Percentiles rank a stretch among this genome's conserved stretches.
phyloP scores from a whole-genome alignment of 1,139 yeast species.

The Martiniozyma asiatica region DNA sequence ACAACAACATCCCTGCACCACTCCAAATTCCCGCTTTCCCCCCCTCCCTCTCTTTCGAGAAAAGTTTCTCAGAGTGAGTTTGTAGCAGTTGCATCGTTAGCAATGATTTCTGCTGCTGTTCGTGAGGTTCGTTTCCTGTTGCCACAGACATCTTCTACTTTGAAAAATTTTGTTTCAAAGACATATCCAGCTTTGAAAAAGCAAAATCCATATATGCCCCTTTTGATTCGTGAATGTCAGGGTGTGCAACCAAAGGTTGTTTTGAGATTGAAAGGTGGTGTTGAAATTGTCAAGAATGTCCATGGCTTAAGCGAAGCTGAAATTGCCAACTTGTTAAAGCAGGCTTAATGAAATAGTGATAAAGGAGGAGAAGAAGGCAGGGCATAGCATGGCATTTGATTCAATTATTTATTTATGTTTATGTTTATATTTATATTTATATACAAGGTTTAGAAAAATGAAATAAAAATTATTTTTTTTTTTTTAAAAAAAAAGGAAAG shows the following conservation, averaged over 20 bases:
- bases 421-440: conserved; percentile 2
- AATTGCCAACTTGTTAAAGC: conserved; percentile 10
- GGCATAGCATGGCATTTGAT: too few species aligned
- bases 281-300: conserved; percentile 22
- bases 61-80: conserved; percentile 44
- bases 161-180: conserved; percentile 38
- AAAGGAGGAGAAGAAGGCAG: too few species aligned
- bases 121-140: conserved; percentile 72
- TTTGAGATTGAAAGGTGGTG: conserved; percentile 43
- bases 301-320: conserved; percentile 19
- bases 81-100: conserved; percentile 68
- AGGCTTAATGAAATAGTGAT: conserved; percentile 1
- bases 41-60: too few species aligned
- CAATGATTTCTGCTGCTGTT: conserved; percentile 42
- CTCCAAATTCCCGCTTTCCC: too few species aligned
- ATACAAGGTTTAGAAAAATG: too few species aligned
- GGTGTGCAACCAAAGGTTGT: conserved; percentile 64
- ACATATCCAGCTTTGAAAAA: conserved; percentile 52
- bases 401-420: conserved; percentile 1
- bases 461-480: too few species aligned
- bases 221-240: conserved; percentile 63
- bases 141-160: conserved; percentile 60
- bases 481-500: too few species aligned
- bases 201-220: conserved; percentile 48
- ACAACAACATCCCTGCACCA: too few species aligned